phyloP scores from a whole-genome alignment of 2,329 filamentous ascomycete species.

The Stachybotrys chartarum region DNA sequence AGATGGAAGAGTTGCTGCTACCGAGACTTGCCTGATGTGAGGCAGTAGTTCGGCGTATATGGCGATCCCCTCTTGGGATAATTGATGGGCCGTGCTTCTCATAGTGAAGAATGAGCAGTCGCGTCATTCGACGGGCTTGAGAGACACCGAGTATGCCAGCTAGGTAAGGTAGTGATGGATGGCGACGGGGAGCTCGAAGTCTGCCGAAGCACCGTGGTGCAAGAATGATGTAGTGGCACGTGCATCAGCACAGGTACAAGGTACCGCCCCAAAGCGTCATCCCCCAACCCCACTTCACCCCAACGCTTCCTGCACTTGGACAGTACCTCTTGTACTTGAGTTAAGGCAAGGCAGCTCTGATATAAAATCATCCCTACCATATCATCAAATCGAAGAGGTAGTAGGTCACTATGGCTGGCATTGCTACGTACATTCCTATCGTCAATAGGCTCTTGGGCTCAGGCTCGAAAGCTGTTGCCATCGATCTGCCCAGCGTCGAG shows the following conservation, averaged over 20 bases:
- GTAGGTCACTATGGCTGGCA: constrained; percentile 20
- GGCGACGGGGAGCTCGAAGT: no score
- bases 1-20: constrained; percentile 44
- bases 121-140: no score
- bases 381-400: background rate
- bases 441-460: constrained; percentile 18
- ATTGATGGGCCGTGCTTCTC: background rate
- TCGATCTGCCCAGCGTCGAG: constrained; percentile 59
- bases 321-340: no score
- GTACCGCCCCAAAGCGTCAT: background rate
- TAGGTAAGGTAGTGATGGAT: no score
- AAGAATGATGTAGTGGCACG: no score
- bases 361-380: background rate
- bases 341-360: background rate
- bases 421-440: constrained; percentile 25
- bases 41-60: constrained; percentile 60
- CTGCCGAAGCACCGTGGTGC: no score
- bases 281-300: background rate
- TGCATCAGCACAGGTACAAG: no score
- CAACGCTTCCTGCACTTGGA: background rate
- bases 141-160: no score
- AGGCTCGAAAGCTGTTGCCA: constrained; percentile 23
- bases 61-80: constrained; percentile 1
- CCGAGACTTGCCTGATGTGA: constrained; percentile 57
- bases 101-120: background rate